Conservation (phyloP, 2,329 filamentous ascomycete species). For the Ophiostoma pallidulum region DNA sequence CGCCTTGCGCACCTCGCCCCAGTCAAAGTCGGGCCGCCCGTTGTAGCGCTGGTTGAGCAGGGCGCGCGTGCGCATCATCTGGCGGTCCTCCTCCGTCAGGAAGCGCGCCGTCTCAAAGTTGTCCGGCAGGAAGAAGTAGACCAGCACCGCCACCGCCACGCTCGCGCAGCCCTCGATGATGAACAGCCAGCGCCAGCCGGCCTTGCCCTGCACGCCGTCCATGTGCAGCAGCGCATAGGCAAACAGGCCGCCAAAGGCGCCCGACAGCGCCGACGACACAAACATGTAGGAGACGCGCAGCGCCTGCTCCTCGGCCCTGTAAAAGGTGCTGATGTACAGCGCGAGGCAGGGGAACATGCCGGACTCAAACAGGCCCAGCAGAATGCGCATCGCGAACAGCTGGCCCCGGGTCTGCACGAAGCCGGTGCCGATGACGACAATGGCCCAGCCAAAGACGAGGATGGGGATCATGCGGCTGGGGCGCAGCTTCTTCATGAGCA, state of each 20-base stretch:
- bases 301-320: neutral
- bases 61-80: neutral
- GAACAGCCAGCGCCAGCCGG: neutral
- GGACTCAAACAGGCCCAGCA: neutral
- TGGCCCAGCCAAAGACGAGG: too few relatives aligned
- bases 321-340: neutral
- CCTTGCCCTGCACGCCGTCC: neutral
- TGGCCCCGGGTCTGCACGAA: too few relatives aligned
- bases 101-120: too few relatives aligned
- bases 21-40: conserved; percentile 9
- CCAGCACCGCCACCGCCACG: too few relatives aligned
- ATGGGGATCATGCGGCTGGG: too few relatives aligned
- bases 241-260: neutral
- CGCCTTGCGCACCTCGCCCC: neutral
- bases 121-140: too few relatives aligned
- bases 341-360: neutral
- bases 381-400: neutral
- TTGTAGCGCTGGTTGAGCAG: neutral
- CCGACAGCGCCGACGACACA: neutral
- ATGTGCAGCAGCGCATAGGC: neutral
- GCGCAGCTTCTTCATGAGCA: too few relatives aligned
- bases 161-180: neutral
- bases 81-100: too few relatives aligned
- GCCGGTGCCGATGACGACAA: too few relatives aligned
- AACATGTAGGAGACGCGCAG: neutral